Evolutionary conservation across 768 basidiomycete genomes (phyloP).

Genomic region (Hydnomerulius pinastri): DNA sequence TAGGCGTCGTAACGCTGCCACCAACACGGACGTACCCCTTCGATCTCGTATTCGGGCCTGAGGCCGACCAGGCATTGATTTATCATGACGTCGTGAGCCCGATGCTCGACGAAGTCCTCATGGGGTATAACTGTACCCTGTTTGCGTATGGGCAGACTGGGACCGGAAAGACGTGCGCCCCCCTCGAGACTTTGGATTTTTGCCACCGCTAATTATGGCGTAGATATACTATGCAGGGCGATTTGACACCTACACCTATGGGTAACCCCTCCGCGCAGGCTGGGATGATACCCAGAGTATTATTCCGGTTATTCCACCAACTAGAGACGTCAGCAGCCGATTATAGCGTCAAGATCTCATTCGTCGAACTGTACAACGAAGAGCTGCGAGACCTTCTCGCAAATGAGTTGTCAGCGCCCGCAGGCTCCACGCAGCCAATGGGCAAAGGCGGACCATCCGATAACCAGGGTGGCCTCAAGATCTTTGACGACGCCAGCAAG

Average conservation of each 20-base stretch:
- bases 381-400: slow-evolving; percentile 93
- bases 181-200: background rate
- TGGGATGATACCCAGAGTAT: slow-evolving; percentile 93
- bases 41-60: slow-evolving; percentile 94
- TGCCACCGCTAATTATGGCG: slow-evolving; percentile 11
- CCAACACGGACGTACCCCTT: slow-evolving; percentile 89
- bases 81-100: slow-evolving; percentile 93
- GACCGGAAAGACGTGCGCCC: slow-evolving; percentile 92
- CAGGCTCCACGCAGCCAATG: slow-evolving; percentile 76
- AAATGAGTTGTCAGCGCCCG: slow-evolving; percentile 70
- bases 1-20: slow-evolving; percentile 75
- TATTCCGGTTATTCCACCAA: slow-evolving; percentile 88
- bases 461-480: slow-evolving; percentile 66
- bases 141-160: slow-evolving; percentile 99
- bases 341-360: slow-evolving; percentile 92
- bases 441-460: slow-evolving; percentile 58
- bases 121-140: slow-evolving; percentile 95
- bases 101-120: slow-evolving; percentile 90
- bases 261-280: slow-evolving; percentile 88
- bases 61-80: slow-evolving; percentile 92
- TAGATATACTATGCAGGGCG: slow-evolving; percentile 97
- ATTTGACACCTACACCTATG: slow-evolving; percentile 77
- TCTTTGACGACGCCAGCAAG: slow-evolving; percentile 90
- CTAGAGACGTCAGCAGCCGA: slow-evolving; percentile 78
- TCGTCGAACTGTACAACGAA: slow-evolving; percentile 96